phyloP scores from a whole-genome alignment of 306 rosid species.

The Cucumis hystrix region DNA sequence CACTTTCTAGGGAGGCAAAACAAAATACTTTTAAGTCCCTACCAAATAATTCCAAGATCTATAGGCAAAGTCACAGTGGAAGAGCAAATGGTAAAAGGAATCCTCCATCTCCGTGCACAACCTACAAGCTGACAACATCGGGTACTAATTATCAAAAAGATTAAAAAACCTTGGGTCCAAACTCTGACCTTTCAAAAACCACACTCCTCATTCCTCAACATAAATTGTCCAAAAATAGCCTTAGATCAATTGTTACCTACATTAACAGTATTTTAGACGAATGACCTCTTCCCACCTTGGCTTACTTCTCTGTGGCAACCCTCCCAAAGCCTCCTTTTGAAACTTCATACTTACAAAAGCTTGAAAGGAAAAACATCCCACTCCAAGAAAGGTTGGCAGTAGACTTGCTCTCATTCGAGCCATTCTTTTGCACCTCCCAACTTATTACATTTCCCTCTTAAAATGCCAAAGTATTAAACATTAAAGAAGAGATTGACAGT shows the following conservation, averaged over 20 bases:
- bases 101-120: no score
- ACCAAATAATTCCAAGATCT: no score
- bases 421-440: neutral
- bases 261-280: neutral
- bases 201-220: neutral
- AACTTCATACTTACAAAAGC: neutral
- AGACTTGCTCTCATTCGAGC: neutral
- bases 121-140: no score
- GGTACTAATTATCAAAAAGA: no score
- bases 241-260: neutral
- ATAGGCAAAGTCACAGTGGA: no score
- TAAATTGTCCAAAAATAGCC: neutral
- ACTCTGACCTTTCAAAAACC: neutral
- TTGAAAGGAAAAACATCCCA: neutral
- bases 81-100: no score
- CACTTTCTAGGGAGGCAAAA: no score
- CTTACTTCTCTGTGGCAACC: neutral
- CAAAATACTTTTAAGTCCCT: no score
- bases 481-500: neutral
- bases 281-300: neutral
- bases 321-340: neutral
- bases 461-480: neutral
- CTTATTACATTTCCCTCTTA: neutral
- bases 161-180: neutral
- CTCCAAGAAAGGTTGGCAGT: neutral